phyloP scores from a whole-genome alignment of 169 alveolate species.

The Eimeria acervulina region DNA sequence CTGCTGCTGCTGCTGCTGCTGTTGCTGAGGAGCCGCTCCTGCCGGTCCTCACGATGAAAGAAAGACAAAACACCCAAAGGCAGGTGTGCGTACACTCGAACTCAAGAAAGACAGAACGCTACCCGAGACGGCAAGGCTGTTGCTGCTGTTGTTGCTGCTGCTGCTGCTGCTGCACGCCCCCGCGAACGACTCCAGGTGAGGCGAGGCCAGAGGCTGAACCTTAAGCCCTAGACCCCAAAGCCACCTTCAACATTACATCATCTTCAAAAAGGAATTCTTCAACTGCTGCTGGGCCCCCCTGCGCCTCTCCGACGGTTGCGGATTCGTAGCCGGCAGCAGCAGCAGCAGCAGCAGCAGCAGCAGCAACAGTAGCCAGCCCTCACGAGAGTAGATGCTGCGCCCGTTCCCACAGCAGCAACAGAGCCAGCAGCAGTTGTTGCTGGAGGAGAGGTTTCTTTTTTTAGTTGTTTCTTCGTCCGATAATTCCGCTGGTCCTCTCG shows the following conservation, averaged over 20 bases:
- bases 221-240: conserved; percentile 8
- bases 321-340: conserved; percentile 8
- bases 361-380: conserved; percentile 17
- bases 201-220: conserved; percentile 11
- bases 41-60: not conserved
- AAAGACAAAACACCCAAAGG: not conserved
- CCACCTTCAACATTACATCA: not conserved
- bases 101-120: not conserved
- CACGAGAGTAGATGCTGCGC: not conserved
- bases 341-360: conserved; percentile 31
- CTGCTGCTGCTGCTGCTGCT: conserved; percentile 18
- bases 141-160: conserved; percentile 2
- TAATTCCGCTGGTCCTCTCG: not conserved
- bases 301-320: not conserved
- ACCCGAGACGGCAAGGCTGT: not conserved
- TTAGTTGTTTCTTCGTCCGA: not conserved
- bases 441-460: not conserved
- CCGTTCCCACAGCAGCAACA: conserved; percentile 6
- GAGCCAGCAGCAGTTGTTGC: no score
- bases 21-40: no score
- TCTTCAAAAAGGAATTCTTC: not conserved
- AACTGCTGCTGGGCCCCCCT: not conserved
- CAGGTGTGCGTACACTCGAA: conserved; percentile 31
- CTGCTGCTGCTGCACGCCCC: conserved; percentile 42
- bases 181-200: conserved; percentile 1